phyloP scores from a whole-genome alignment of 2,329 filamentous ascomycete genomes.

The Penicillium nordicum region DNA sequence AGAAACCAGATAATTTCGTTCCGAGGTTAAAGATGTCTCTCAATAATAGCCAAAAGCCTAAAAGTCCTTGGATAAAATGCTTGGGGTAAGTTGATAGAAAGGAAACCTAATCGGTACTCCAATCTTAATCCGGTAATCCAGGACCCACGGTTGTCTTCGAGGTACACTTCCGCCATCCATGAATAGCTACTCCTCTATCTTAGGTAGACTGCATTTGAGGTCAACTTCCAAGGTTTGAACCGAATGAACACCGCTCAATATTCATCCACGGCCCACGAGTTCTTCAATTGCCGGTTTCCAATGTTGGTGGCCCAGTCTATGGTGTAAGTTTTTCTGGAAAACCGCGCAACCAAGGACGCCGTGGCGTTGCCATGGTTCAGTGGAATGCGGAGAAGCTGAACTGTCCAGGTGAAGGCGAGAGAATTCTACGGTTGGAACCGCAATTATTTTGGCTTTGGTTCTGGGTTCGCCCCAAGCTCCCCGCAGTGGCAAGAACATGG shows the following conservation, averaged over 20 bases:
- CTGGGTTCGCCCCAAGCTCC: not conserved
- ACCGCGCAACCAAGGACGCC: not conserved
- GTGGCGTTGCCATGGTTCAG: not conserved
- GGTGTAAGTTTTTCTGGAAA: not conserved
- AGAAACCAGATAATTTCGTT: not conserved
- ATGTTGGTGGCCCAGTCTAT: not conserved
- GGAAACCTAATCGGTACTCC: constrained; percentile 4
- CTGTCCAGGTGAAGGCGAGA: not conserved
- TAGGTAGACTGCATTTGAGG: constrained; percentile 7
- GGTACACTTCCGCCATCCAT: constrained; percentile 14
- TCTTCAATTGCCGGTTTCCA: not conserved
- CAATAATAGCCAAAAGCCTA: too few relatives aligned
- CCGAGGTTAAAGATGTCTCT: not conserved
- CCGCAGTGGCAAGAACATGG: not conserved
- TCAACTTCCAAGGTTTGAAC: not conserved
- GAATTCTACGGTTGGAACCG: not conserved
- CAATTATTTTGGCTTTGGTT: not conserved
- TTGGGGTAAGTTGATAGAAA: not conserved
- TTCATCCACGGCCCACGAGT: not conserved
- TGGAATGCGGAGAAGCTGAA: constrained; percentile 4
- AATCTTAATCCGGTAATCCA: not conserved
- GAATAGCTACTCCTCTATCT: constrained; percentile 1
- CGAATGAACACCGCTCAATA: not conserved
- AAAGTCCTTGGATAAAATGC: not conserved
- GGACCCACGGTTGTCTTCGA: constrained; percentile 17